Base-by-base conservation (phyloP, 192 early-diverging fungal genomes). In the Mortierella alpina region DNA sequence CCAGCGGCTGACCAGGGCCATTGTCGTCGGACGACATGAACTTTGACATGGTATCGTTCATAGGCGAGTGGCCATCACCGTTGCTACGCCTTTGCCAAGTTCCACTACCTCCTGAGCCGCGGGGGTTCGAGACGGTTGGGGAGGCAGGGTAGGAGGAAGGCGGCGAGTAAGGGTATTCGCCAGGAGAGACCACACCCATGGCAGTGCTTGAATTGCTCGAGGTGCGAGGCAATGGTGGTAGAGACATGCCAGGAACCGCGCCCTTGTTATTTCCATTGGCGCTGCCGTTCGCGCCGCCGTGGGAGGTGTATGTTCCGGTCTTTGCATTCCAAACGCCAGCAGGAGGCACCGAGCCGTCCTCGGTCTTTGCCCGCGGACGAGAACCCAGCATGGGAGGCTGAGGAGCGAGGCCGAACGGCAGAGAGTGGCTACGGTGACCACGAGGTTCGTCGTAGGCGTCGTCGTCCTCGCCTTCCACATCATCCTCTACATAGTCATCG, bases 81-180 rank as follows among this genome's bases (percentile, higher is more conserved):
- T 76, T 75, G 51, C 88, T 75, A 12, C 76, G 68, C 54, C 83
- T 68, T 59, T 82, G 69, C 83, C 84, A 84, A 41, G 68, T 56
- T 31, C 63, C 63, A 39, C 73, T 84, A 59, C 73, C 66, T 22
- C 81, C 71, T 4, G 83, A 68, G 10, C 85, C 56, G 49, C 85
- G 64, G 50, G 86, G 63, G 53, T 73, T 83, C 50, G 84, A 61
- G 78, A 84, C 49, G 22, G 85, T 86, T n/a, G 87, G 87, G 7
- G 89, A 90, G 8, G 83, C 82, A 44, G 87, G 89, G 42, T 87
- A 84, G 20, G 89, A 90, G 15, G 85, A 84, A 8, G 88, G 88
- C 42, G 89, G 86, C 12, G 87, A 86, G 46, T 76, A 79, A 9
- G 82, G 83, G 61, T 84, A 86, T 47, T 77, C 83, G 10, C 83